Conservation (phyloP, 495 filamentous ascomycete genomes). For the Aspergillus olivimuriae region DNA sequence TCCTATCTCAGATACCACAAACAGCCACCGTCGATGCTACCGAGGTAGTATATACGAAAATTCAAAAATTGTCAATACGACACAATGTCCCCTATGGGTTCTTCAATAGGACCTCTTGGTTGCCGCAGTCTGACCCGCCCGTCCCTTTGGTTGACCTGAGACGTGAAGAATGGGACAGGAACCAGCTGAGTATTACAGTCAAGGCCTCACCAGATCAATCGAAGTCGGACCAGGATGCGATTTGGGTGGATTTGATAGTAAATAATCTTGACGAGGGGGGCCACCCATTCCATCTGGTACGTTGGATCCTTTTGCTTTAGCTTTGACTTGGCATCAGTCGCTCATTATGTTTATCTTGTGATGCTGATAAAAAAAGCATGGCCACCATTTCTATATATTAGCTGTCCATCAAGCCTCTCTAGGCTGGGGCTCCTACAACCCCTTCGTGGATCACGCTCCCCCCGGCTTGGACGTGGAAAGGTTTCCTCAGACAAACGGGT, state of each 20-base stretch:
- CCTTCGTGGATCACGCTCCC: conserved; percentile 30
- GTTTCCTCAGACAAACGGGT: conserved; percentile 23
- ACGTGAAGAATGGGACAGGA: conserved; percentile 32
- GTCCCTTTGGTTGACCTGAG: conserved; percentile 25
- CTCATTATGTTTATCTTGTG: background rate
- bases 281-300: conserved; percentile 48
- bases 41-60: conserved; percentile 42
- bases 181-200: conserved; percentile 23
- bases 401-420: conserved; percentile 30
- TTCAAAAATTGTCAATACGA: conserved; percentile 32
- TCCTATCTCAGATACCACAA: conserved; percentile 18
- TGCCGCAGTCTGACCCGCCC: conserved; percentile 26
- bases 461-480: conserved; percentile 14
- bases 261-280: conserved; percentile 47
- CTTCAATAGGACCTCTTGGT: conserved; percentile 45
- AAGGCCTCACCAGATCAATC: background rate
- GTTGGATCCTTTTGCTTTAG: background rate
- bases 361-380: conserved; percentile 49
- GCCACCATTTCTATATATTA: conserved; percentile 76
- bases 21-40: conserved; percentile 27
- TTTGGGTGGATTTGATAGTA: conserved; percentile 44
- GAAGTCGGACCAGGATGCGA: background rate
- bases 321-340: background rate
- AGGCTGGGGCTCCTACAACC: conserved; percentile 42
- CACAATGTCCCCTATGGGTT: conserved; percentile 39